phyloP scores from a whole-genome alignment of 345 rosid genomes.

The Arabis alpina region DNA sequence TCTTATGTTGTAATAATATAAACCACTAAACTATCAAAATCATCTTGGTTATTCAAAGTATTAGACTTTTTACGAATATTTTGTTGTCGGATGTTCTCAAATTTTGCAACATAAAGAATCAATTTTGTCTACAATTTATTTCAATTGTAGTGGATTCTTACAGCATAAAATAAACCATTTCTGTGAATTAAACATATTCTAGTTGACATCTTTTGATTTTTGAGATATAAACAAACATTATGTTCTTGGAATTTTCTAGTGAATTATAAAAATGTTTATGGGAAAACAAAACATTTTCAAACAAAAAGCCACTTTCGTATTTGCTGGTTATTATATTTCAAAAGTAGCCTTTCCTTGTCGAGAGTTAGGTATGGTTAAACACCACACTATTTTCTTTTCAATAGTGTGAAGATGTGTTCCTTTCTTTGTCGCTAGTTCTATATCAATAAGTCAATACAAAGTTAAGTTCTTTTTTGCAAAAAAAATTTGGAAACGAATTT shows the following conservation, averaged over 20 bases:
- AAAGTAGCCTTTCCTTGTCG: constrained; percentile 38
- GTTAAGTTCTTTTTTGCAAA: neutral
- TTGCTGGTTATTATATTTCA: constrained; percentile 20
- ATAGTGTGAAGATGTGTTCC: constrained; percentile 18
- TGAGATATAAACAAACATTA: constrained; percentile 14
- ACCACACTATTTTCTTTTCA: constrained; percentile 9
- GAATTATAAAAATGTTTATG: neutral
- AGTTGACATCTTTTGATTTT: neutral
- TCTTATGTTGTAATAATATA: neutral
- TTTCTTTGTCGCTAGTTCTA: constrained; percentile 17
- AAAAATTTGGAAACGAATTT: neutral
- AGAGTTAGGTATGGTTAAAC: constrained; percentile 34
- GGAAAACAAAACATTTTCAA: neutral
- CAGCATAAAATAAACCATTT: neutral
- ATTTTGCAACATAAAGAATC: constrained; percentile 10
- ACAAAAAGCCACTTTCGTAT: constrained; percentile 34
- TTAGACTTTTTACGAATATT: neutral
- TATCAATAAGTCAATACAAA: constrained; percentile 5
- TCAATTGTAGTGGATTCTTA: constrained; percentile 5
- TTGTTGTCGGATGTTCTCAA: constrained; percentile 2
- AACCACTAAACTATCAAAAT: neutral
- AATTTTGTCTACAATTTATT: constrained; percentile 5
- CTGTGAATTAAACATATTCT: neutral
- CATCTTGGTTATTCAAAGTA: neutral
- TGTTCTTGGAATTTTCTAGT: constrained; percentile 4